Conservation (phyloP, 306 rosid genomes). For the Oxytropis ochrocephala region DNA sequence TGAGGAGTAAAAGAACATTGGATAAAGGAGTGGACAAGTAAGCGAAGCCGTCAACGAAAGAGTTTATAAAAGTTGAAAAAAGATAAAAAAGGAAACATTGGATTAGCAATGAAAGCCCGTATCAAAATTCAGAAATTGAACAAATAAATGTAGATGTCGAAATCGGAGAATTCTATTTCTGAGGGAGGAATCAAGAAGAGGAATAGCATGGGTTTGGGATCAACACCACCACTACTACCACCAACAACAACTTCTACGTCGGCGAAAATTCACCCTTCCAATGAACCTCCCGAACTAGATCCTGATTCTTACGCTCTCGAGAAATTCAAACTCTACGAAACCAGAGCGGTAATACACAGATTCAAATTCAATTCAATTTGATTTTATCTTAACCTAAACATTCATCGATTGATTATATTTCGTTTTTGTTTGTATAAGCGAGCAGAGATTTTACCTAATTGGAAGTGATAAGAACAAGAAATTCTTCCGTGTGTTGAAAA, state of each 20-base stretch:
- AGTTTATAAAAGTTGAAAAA: neutral
- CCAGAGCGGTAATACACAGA: conserved; percentile 52
- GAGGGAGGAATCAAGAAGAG: neutral
- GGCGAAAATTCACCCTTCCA: conserved; percentile 62
- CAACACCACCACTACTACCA: neutral
- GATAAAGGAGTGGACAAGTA: too few relatives aligned
- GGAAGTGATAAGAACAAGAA: conserved; percentile 84
- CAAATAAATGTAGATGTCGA: conserved; percentile 32
- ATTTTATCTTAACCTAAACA: neutral
- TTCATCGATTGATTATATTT: neutral
- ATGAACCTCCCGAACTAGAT: conserved; percentile 58
- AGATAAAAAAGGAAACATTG: neutral
- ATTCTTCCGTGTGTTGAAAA: conserved; percentile 72
- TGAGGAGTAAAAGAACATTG: too few relatives aligned
- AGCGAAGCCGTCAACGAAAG: neutral
- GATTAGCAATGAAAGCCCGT: neutral
- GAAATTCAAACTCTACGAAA: conserved; percentile 84
- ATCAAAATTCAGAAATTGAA: too few relatives aligned
- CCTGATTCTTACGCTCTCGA: conserved; percentile 68
- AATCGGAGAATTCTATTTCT: conserved; percentile 34
- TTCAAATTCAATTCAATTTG: neutral
- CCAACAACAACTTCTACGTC: neutral
- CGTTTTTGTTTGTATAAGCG: neutral
- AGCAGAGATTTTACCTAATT: conserved; percentile 68
- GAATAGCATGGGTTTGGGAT: neutral